Conservation (phyloP, 495 filamentous ascomycete genomes). For the Patellaria atrata region DNA sequence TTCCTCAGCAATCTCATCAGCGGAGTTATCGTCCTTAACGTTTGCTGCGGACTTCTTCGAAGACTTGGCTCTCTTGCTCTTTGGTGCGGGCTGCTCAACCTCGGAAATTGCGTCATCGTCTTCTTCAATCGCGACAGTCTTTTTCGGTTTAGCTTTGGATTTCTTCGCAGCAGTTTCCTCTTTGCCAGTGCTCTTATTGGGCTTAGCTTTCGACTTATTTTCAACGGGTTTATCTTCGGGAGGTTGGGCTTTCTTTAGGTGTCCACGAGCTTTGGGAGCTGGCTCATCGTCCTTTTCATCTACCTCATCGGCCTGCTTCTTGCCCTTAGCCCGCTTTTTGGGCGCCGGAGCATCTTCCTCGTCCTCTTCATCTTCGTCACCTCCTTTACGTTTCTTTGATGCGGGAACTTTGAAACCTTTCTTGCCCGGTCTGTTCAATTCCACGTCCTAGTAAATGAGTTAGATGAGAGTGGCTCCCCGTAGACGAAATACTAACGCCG, state of each 20-base stretch:
- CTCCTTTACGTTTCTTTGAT: slow-evolving; percentile 18
- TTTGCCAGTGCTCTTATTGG: slow-evolving; percentile 16
- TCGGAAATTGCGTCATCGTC: slow-evolving; percentile 13
- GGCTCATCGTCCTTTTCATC: slow-evolving; percentile 7
- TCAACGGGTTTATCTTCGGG: slow-evolving; percentile 2
- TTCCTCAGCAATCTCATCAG: background rate
- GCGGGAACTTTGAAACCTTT: slow-evolving; percentile 37
- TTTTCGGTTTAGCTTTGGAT: slow-evolving; percentile 8
- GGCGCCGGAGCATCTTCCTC: slow-evolving; percentile 22
- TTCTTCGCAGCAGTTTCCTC: slow-evolving; percentile 19
- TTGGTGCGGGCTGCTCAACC: slow-evolving; percentile 5
- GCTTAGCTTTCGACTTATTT: slow-evolving; percentile 18
- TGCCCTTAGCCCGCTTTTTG: slow-evolving; percentile 16
- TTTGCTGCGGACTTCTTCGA: slow-evolving; percentile 1
- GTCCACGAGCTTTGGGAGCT: slow-evolving; percentile 18
- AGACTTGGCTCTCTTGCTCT: slow-evolving; percentile 6
- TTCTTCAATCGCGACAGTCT: slow-evolving; percentile 13
- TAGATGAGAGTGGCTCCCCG: slow-evolving; percentile 1
- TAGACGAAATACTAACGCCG: slow-evolving; percentile 39
- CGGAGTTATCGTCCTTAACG: background rate
- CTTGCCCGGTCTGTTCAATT: slow-evolving; percentile 52
- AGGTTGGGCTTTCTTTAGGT: slow-evolving; percentile 8
- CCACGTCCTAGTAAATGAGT: slow-evolving; percentile 41
- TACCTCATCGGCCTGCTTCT: slow-evolving; percentile 8
- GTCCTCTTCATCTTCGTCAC: slow-evolving; percentile 21